Conservation (phyloP, 2,329 filamentous ascomycete genomes). For the Trichoderma lentiforme region DNA sequence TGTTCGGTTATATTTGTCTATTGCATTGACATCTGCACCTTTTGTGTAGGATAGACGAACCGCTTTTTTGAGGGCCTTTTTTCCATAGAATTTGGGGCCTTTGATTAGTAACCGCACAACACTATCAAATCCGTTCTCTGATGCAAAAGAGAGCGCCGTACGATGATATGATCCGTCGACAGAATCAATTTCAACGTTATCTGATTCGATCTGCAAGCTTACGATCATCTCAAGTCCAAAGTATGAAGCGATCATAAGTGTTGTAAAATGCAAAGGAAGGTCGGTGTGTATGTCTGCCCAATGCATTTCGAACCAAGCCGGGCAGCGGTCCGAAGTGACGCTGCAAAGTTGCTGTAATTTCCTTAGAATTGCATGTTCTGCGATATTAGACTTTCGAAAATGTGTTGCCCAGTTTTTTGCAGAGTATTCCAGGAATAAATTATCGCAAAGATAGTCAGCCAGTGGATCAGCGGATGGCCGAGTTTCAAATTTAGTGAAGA, state of each 20-base stretch:
- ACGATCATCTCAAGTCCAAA: not conserved
- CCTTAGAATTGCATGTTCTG: not conserved
- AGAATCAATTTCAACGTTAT: not conserved
- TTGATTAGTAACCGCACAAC: not conserved
- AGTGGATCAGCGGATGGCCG: too few species aligned
- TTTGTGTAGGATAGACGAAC: not conserved
- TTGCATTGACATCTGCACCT: not conserved
- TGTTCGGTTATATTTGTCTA: not conserved
- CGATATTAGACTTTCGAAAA: not conserved
- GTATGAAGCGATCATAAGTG: not conserved
- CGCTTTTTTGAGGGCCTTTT: not conserved
- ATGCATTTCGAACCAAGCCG: not conserved
- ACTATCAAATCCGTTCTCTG: not conserved
- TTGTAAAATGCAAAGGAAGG: not conserved
- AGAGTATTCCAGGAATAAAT: not conserved
- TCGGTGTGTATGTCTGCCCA: not conserved
- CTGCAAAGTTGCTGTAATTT: not conserved
- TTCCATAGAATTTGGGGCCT: not conserved
- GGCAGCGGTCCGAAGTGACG: accelerated
- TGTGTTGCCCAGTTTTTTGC: not conserved
- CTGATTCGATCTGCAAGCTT: not conserved
- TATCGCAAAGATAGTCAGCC: too few species aligned
- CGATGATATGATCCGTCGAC: not conserved
- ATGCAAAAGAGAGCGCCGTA: not conserved
- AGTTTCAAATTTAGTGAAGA: not conserved